Evolutionary conservation across 2,329 filamentous ascomycete species (phyloP), one percentile per base, ranked within the genome.

Genomic region (Epichloe sylvatica): DNA sequence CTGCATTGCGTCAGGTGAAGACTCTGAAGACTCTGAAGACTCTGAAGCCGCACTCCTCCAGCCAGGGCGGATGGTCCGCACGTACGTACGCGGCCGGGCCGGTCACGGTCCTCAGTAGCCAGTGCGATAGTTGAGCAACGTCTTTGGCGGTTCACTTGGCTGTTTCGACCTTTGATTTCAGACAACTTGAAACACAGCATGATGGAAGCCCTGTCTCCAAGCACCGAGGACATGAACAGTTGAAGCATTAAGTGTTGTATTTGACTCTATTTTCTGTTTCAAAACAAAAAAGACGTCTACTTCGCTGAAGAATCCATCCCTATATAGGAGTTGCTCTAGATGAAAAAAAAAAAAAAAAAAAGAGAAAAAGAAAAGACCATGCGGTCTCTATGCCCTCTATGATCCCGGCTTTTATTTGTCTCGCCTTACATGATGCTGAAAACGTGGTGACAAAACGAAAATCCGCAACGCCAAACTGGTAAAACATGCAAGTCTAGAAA

Each of bases 381-480:
- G 30, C 19, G 40, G 48, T 45, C 30, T 52, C 45, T 52, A 50
- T 52, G n/a, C 12, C 38, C 35, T 37, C 51, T 45, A 45, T 42
- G 36, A 45, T 11, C 11, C 41, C 45, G n/a, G 13, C 36, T 37
- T 46, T 25, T 19, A 19, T 25, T 17, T 19, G n/a, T n/a, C 40
- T 38, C 19, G 21, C 15, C 23, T 33, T 5, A 17, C 23, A 45
- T 35, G 12, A 39, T 13, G 13, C 6, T 36, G 21, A 50, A 42
- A 35, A 51, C 30, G 13, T 17, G 13, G 6, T 8, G 8, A 38
- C 30, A 45, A 39, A 45, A 38, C n/a, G 13, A 44, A 19, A n/a
- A 36, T 46, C 45, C 45, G 45, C 39, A 39, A 46, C 45, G 45
- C 45, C 45, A 39, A 46, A 46, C 36, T 11, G 17, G 33, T 19